phyloP scores from a whole-genome alignment of 148 eudicot species.

The Mesembryanthemum crystallinum region DNA sequence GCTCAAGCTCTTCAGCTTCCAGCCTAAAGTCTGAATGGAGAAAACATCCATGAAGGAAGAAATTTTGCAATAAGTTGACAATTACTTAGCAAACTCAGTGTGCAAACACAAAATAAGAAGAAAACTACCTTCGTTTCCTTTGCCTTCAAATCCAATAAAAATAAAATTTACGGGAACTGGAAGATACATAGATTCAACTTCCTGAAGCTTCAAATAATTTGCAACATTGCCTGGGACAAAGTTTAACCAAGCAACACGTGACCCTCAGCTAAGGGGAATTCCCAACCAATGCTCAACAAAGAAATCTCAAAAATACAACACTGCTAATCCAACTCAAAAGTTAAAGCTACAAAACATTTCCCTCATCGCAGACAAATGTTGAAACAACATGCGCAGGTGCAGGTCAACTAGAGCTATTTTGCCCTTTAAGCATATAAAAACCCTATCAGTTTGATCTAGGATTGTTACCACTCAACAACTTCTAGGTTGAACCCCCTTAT shows the following conservation, averaged over 20 bases:
- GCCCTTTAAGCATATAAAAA: too few relatives aligned
- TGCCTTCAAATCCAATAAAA: constrained; percentile 90
- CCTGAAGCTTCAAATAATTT: constrained; percentile 77
- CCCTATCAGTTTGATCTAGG: too few relatives aligned
- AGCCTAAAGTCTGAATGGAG: constrained; percentile 62
- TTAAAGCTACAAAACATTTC: not conserved
- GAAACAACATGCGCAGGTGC: not conserved
- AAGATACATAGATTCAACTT: constrained; percentile 83
- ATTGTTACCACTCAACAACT: too few relatives aligned
- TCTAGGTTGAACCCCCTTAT: too few relatives aligned
- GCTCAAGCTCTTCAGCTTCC: constrained; percentile 83
- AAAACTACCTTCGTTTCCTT: constrained; percentile 74
- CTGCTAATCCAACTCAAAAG: not conserved
- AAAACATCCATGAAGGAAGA: not conserved
- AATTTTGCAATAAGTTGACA: not conserved
- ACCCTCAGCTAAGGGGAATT: constrained; percentile 4
- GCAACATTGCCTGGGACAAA: constrained; percentile 69
- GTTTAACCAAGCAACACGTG: constrained; percentile 5
- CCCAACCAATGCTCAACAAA: not conserved
- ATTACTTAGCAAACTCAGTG: not conserved
- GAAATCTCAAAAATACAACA: not conserved
- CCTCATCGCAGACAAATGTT: too few relatives aligned
- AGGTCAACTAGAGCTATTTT: not conserved
- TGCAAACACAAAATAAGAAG: constrained; percentile 17
- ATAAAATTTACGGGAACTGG: constrained; percentile 93